These are phyloP conservation scores for Sherardia arvensis DNA, from an alignment of 257 asterid species.

Conservation along the genomic window DNA sequence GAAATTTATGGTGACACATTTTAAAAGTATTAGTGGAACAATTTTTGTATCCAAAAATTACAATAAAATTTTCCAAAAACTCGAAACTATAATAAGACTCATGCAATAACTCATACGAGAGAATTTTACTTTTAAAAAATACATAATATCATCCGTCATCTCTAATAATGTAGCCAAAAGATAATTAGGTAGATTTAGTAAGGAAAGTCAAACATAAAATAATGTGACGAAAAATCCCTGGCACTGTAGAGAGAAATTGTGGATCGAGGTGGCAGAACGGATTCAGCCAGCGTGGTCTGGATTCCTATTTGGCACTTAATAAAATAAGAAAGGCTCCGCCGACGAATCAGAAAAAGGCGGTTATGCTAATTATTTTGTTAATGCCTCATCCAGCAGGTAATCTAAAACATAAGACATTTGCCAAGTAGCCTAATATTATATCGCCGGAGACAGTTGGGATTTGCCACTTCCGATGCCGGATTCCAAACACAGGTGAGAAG, in stretches of 20 bases:
- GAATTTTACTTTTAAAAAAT: too few relatives aligned
- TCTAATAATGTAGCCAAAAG: neutral
- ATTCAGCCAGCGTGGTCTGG: neutral
- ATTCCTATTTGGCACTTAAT: neutral
- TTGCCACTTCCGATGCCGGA: slow-evolving; percentile 6
- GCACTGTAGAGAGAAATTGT: neutral
- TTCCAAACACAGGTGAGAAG: slow-evolving; percentile 24
- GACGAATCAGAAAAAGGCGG: slow-evolving; percentile 45
- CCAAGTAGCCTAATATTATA: slow-evolving; percentile 14
- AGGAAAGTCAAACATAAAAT: neutral
- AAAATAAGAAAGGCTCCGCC: slow-evolving; percentile 17
- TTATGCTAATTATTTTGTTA: slow-evolving; percentile 3
- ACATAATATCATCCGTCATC: too few relatives aligned
- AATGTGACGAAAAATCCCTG: neutral
- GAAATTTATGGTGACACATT: too few relatives aligned
- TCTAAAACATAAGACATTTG: slow-evolving; percentile 27
- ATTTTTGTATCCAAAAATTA: too few relatives aligned
- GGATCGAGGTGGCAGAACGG: neutral
- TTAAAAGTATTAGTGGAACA: too few relatives aligned
- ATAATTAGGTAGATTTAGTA: neutral
- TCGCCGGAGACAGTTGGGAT: slow-evolving; percentile 18
- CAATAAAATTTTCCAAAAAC: too few relatives aligned
- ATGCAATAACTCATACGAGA: too few relatives aligned
- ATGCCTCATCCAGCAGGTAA: slow-evolving; percentile 28
- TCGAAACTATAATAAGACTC: too few relatives aligned